Evolutionary conservation across 176 grass and related monocot genomes (phyloP).

Genomic region (Zea mays): DNA sequence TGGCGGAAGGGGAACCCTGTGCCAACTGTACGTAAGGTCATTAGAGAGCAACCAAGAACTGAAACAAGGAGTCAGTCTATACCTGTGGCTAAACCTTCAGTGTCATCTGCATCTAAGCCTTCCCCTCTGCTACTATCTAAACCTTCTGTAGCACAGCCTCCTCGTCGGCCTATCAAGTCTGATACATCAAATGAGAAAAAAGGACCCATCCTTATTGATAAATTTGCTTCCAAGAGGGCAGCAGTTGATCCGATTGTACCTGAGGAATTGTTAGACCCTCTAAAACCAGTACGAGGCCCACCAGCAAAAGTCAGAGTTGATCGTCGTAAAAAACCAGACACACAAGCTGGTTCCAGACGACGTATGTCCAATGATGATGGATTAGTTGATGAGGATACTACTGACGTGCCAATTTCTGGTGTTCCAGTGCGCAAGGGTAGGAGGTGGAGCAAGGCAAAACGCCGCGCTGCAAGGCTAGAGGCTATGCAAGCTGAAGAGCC

Average conservation of each 20-base stretch:
- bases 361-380: conserved; percentile 44
- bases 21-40: conserved; percentile 53
- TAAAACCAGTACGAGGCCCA: conserved; percentile 62
- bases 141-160: conserved; percentile 55
- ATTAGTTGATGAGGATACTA: conserved; percentile 52
- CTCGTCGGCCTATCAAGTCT: conserved; percentile 39
- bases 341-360: conserved; percentile 40
- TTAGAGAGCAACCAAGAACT: conserved; percentile 59
- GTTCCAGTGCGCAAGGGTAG: conserved; percentile 74
- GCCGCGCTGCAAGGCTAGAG: conserved; percentile 67
- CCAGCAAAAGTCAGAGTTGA: conserved; percentile 64
- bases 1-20: conserved; percentile 92
- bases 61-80: conserved; percentile 44
- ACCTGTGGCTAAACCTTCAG: conserved; percentile 35
- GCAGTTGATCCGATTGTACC: conserved; percentile 63
- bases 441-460: conserved; percentile 80
- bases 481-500: conserved; percentile 76
- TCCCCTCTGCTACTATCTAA: conserved; percentile 49
- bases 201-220: conserved; percentile 88
- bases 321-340: conserved; percentile 53
- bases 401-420: conserved; percentile 58
- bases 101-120: conserved; percentile 42
- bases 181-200: conserved; percentile 66
- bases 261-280: conserved; percentile 53
- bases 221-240: conserved; percentile 76